These are phyloP conservation scores for Irpex rosettiformis DNA, from an alignment of 1,284 basidiomycete genomes.

Conservation along the genomic window DNA sequence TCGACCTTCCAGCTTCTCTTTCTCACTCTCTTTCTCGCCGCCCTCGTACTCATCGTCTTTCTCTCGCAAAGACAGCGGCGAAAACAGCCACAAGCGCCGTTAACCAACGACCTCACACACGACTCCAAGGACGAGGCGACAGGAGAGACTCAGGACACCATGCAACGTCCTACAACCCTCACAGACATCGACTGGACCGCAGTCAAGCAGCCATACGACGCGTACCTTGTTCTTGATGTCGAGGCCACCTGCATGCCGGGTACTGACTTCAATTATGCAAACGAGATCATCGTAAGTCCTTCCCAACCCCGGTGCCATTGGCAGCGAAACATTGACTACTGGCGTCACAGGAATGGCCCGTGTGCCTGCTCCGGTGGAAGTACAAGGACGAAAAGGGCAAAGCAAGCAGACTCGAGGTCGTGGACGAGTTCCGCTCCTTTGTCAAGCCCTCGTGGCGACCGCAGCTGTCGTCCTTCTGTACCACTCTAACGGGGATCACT, in stretches of 20 bases:
- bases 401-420: conserved; percentile 58
- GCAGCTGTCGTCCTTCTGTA: conserved; percentile 80
- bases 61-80: neutral
- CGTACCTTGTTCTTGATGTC: conserved; percentile 79
- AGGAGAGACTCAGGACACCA: neutral
- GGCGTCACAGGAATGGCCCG: conserved; percentile 73
- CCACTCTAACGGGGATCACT: conserved; percentile 83
- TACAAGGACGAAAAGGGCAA: conserved; percentile 51
- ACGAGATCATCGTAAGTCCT: conserved; percentile 86
- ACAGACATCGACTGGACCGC: conserved; percentile 16
- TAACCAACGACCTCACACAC: neutral
- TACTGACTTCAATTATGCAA: conserved; percentile 40
- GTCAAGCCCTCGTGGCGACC: conserved; percentile 89
- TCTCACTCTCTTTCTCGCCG: neutral
- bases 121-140: neutral
- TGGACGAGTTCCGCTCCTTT: conserved; percentile 84
- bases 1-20: neutral
- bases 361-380: conserved; percentile 83
- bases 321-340: neutral
- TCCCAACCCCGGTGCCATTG: too few species aligned
- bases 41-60: conserved; percentile 3
- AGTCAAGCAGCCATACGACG: conserved; percentile 59
- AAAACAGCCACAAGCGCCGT: conserved; percentile 1
- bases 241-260: conserved; percentile 84
- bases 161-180: neutral